These are phyloP conservation scores for Hepatocystis sp. DNA, from an alignment of 169 alveolate species.

Conservation along the genomic window DNA sequence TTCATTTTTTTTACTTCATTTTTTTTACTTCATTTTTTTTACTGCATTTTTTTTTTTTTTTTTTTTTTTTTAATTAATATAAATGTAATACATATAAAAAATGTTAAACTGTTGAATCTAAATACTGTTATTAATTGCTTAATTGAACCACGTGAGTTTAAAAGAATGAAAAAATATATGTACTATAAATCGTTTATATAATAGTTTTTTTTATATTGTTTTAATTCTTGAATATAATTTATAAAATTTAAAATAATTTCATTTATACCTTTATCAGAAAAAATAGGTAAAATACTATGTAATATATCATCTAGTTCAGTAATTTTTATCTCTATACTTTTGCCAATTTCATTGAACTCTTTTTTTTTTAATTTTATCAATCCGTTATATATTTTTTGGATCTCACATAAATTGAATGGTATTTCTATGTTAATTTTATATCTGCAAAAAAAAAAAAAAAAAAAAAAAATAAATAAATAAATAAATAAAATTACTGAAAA, in stretches of 20 bases:
- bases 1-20: too few species aligned
- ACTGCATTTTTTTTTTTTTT: too few species aligned
- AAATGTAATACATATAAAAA: too few species aligned
- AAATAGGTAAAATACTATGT: neutral
- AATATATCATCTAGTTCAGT: slow-evolving; percentile 24
- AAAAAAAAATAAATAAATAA: too few species aligned
- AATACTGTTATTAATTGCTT: too few species aligned
- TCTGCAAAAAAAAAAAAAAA: slow-evolving; percentile 27
- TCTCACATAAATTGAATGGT: slow-evolving; percentile 22
- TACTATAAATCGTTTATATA: too few species aligned
- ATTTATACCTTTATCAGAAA: slow-evolving; percentile 24
- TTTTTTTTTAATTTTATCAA: slow-evolving; percentile 19
- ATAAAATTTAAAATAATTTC: slow-evolving; percentile 23
- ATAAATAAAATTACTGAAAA: too few species aligned
- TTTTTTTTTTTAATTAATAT: too few species aligned
- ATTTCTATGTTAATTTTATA: slow-evolving; percentile 28
- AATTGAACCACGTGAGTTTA: too few species aligned
- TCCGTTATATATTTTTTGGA: slow-evolving; percentile 10
- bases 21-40: too few species aligned
- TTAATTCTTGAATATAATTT: slow-evolving; percentile 11
- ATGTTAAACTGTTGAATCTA: too few species aligned
- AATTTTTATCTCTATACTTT: slow-evolving; percentile 4
- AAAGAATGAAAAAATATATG: too few species aligned
- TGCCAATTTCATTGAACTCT: neutral
- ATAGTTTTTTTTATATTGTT: slow-evolving; percentile 3